These are phyloP conservation scores for Leccinum fallax DNA, from an alignment of 1,284 basidiomycete species.

Conservation along the genomic window DNA sequence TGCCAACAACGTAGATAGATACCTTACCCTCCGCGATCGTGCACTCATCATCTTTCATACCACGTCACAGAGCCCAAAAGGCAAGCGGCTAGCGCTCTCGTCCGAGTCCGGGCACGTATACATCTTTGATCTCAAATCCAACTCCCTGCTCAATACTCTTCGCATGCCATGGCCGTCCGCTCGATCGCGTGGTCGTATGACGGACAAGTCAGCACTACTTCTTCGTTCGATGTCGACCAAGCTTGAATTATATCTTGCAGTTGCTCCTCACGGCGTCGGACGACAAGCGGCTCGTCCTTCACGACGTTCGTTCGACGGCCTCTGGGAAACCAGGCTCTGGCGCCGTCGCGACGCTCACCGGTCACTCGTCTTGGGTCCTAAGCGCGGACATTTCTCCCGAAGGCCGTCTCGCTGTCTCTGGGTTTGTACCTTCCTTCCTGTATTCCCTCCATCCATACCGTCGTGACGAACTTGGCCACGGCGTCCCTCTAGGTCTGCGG, in stretches of 20 bases:
- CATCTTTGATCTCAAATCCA: slow-evolving; percentile 75
- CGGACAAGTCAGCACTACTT: slow-evolving; percentile 46
- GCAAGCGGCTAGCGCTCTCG: slow-evolving; percentile 73
- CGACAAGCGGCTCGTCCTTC: slow-evolving; percentile 83
- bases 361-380: slow-evolving; percentile 87
- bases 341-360: slow-evolving; percentile 78
- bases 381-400: slow-evolving; percentile 80
- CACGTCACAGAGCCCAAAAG: slow-evolving; percentile 75
- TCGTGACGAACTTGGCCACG: not conserved
- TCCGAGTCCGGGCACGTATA: slow-evolving; percentile 82
- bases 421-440: slow-evolving; percentile 49
- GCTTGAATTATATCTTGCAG: slow-evolving; percentile 41
- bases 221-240: slow-evolving; percentile 18
- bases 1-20: slow-evolving; percentile 8
- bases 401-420: slow-evolving; percentile 73
- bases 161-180: slow-evolving; percentile 85
- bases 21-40: not conserved
- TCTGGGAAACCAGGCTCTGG: slow-evolving; percentile 65
- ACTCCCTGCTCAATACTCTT: slow-evolving; percentile 66
- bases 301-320: slow-evolving; percentile 73
- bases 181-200: slow-evolving; percentile 85
- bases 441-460: not conserved
- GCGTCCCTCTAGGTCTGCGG: slow-evolving; percentile 62
- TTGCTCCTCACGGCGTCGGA: slow-evolving; percentile 84
- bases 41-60: slow-evolving; percentile 15